A percentile compares a stretch with the other conserved stretches of the same genome.
These are phyloP conservation scores for Mycena sanguinolenta DNA, from an alignment of 768 basidiomycete genomes.

Conservation along the genomic window DNA sequence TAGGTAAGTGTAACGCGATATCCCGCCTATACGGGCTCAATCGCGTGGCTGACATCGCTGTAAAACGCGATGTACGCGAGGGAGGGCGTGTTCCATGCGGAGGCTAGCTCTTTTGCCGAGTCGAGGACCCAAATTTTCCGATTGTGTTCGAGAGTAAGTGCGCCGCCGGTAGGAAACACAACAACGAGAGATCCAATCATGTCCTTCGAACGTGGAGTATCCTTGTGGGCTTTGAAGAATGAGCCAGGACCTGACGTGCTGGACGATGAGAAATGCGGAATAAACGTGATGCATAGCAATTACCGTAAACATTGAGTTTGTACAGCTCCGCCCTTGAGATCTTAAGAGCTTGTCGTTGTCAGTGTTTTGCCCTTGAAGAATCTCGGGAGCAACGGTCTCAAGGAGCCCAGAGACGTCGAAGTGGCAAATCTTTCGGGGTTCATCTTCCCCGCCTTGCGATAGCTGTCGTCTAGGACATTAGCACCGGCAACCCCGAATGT, in stretches of 20 bases:
- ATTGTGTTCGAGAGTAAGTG: not conserved
- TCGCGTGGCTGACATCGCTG: not conserved
- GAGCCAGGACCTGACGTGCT: not conserved
- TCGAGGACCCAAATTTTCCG: not conserved
- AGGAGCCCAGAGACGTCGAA: not conserved
- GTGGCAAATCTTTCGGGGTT: not conserved
- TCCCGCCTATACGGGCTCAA: constrained; percentile 41
- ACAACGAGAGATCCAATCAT: not conserved
- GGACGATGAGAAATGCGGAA: not conserved
- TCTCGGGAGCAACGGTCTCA: not conserved
- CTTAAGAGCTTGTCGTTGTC: not conserved
- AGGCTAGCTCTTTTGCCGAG: not conserved
- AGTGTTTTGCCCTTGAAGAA: not conserved
- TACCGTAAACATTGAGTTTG: not conserved
- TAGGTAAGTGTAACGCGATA: constrained; percentile 58
- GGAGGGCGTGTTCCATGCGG: not conserved
- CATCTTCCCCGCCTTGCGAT: not conserved
- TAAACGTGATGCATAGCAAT: not conserved
- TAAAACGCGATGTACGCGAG: not conserved
- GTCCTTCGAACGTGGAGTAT: not conserved
- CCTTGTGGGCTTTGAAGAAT: not conserved
- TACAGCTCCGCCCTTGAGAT: not conserved
- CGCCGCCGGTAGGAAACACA: not conserved
- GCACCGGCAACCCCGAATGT: not conserved
- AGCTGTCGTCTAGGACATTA: not conserved